Percentiles rank a stretch among this genome's conserved stretches.
phyloP scores from a whole-genome alignment of 306 rosid species.

The Castanea mollissima region DNA sequence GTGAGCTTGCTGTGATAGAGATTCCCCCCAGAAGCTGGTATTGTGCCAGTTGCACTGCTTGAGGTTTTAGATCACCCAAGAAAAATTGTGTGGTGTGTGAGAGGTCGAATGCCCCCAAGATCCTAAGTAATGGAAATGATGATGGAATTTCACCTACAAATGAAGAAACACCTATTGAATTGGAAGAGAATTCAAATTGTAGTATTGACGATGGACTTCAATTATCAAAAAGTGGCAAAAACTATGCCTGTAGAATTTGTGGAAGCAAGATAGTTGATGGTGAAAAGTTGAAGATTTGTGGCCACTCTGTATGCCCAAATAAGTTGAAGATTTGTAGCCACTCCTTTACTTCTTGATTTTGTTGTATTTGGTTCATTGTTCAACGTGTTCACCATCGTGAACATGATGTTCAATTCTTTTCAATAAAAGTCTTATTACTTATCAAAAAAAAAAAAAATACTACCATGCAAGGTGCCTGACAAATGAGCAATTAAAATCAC shows the following conservation, averaged over 20 bases:
- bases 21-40: constrained; percentile 85
- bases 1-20: constrained; percentile 74
- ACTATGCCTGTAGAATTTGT: constrained; percentile 57
- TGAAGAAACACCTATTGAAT: constrained; percentile 39
- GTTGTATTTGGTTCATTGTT: too few relatives aligned
- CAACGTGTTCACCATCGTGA: too few relatives aligned
- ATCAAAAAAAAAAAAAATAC: constrained; percentile 3
- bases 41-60: constrained; percentile 58
- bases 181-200: constrained; percentile 51
- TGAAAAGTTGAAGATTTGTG: constrained; percentile 46
- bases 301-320: constrained; percentile 52
- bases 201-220: constrained; percentile 41
- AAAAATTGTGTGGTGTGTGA: constrained; percentile 73
- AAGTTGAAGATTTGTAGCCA: too few relatives aligned
- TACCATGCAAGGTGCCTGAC: constrained; percentile 85
- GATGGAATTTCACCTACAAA: constrained; percentile 40
- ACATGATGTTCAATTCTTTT: too few relatives aligned
- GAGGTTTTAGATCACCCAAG: constrained; percentile 59
- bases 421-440: too few relatives aligned
- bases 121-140: constrained; percentile 32
- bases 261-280: constrained; percentile 37
- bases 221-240: constrained; percentile 19
- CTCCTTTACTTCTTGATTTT: too few relatives aligned
- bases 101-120: constrained; percentile 49
- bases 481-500: constrained; percentile 46